A percentile compares a stretch with the other conserved stretches of the same genome.
These are phyloP conservation scores for Cyberlindnera veronae DNA, from an alignment of 805 yeast species.

Conservation along the genomic window DNA sequence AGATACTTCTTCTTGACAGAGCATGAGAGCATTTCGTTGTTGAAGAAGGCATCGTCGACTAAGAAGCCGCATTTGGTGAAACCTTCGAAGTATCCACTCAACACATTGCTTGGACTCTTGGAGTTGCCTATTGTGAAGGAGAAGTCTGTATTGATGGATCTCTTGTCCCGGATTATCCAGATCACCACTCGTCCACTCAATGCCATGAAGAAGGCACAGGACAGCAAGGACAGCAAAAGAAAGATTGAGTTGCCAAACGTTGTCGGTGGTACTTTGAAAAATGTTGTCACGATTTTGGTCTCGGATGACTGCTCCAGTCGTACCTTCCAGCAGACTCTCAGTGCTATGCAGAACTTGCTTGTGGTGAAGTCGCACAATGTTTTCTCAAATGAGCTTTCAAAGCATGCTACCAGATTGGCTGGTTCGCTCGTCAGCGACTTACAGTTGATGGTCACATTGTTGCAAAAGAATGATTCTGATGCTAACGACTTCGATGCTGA, in stretches of 20 bases:
- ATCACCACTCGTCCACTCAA: conserved; percentile 71
- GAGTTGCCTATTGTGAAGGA: conserved; percentile 63
- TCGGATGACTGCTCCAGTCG: conserved; percentile 82
- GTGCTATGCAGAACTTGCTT: conserved; percentile 75
- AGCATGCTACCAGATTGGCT: conserved; percentile 59
- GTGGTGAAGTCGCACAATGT: conserved; percentile 56
- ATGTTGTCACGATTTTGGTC: conserved; percentile 62
- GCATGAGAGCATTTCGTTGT: conserved; percentile 49
- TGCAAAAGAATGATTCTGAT: conserved; percentile 18
- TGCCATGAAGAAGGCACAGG: conserved; percentile 44
- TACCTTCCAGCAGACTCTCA: conserved; percentile 79
- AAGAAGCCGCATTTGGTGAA: conserved; percentile 36
- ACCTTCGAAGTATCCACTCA: conserved; percentile 65
- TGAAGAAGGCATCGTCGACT: conserved; percentile 31
- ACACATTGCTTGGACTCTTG: conserved; percentile 58
- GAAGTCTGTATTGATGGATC: conserved; percentile 73
- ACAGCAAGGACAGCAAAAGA: conserved; percentile 20
- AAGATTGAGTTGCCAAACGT: conserved; percentile 55
- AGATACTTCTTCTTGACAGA: conserved; percentile 76
- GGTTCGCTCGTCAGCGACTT: conserved; percentile 53
- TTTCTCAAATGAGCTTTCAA: conserved; percentile 65
- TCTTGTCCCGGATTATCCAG: conserved; percentile 70
- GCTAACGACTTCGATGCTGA: conserved; percentile 50
- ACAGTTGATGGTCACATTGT: conserved; percentile 21
- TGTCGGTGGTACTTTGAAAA: conserved; percentile 57